Evolutionary conservation across 2,329 filamentous ascomycete species (phyloP).

Genomic region (Scytalidium sp.): DNA sequence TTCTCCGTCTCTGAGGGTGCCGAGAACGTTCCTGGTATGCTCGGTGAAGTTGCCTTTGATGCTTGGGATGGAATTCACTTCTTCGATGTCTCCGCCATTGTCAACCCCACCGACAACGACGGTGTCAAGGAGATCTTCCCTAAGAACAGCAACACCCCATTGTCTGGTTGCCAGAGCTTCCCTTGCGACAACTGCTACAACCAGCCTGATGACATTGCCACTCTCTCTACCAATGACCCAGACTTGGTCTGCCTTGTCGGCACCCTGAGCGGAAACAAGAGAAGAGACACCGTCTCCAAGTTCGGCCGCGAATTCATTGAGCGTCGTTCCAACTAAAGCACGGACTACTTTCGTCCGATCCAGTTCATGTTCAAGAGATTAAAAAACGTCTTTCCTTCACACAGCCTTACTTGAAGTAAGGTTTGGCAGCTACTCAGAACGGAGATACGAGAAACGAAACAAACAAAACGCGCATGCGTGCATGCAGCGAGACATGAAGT

Average conservation of each 20-base stretch:
- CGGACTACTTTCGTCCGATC: not conserved
- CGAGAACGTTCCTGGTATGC: slow-evolving; percentile 42
- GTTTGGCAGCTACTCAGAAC: not conserved
- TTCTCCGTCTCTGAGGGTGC: slow-evolving; percentile 44
- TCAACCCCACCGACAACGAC: slow-evolving; percentile 45
- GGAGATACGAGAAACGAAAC: not conserved
- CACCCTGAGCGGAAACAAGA: slow-evolving; percentile 13
- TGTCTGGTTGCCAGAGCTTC: slow-evolving; percentile 50
- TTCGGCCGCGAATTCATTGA: slow-evolving; percentile 13
- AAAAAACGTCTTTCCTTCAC: too few relatives aligned
- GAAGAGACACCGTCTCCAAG: slow-evolving; percentile 9
- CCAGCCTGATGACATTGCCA: slow-evolving; percentile 51
- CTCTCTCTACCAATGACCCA: slow-evolving; percentile 45
- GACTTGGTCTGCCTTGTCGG: slow-evolving; percentile 44
- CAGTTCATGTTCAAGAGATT: too few relatives aligned
- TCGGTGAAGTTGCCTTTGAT: slow-evolving; percentile 50
- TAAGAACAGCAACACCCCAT: slow-evolving; percentile 28
- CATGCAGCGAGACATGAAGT: too few relatives aligned
- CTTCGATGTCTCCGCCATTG: slow-evolving; percentile 59
- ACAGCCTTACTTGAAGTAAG: too few relatives aligned
- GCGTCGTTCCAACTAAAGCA: not conserved
- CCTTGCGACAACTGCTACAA: slow-evolving; percentile 55
- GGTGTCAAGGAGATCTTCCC: slow-evolving; percentile 56
- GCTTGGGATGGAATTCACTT: slow-evolving; percentile 47
- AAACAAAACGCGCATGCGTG: not conserved